Evolutionary conservation across 2,329 filamentous ascomycete genomes (phyloP).

Genomic region (Mycosphaerella arachidis): DNA sequence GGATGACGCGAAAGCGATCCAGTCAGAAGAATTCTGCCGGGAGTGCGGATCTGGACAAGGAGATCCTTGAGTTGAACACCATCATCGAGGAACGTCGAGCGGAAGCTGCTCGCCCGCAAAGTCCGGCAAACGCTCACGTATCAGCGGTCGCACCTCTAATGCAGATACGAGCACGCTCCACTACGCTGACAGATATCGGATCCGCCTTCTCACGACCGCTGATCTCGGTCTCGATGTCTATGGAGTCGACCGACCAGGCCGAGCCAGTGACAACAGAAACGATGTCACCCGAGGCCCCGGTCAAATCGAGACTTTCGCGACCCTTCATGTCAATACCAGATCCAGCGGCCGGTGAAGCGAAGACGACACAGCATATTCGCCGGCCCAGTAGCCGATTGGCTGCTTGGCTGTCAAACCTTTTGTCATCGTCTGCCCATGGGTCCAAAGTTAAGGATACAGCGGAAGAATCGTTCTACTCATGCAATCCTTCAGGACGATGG

Average conservation of each 20-base stretch:
- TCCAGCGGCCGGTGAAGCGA: conserved; percentile 3
- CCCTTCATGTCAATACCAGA: conserved; percentile 22
- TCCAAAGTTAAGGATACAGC: background rate
- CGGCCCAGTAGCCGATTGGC: conserved; percentile 21
- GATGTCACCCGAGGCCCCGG: conserved; percentile 10
- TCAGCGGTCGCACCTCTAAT: conserved; percentile 45
- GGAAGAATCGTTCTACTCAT: conserved; percentile 24
- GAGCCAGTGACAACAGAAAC: conserved; percentile 2
- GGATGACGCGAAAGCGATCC: conserved; percentile 34
- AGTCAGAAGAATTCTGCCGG: conserved; percentile 23
- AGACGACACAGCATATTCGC: background rate
- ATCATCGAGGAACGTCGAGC: conserved; percentile 46
- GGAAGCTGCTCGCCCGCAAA: conserved; percentile 29
- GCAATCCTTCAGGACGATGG: conserved; percentile 8
- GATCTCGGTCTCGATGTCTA: conserved; percentile 13
- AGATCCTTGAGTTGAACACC: conserved; percentile 46
- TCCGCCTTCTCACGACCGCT: conserved; percentile 44
- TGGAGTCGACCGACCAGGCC: background rate
- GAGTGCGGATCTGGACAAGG: conserved; percentile 37
- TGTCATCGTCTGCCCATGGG: conserved; percentile 13
- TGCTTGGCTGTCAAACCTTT: conserved; percentile 28
- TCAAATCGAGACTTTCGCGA: conserved; percentile 19
- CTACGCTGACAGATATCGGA: conserved; percentile 47
- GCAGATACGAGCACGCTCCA: conserved; percentile 43
- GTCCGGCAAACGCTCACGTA: conserved; percentile 35